Base-by-base conservation (phyloP, 345 rosid genomes). In the Syzygium oleosum region DNA sequence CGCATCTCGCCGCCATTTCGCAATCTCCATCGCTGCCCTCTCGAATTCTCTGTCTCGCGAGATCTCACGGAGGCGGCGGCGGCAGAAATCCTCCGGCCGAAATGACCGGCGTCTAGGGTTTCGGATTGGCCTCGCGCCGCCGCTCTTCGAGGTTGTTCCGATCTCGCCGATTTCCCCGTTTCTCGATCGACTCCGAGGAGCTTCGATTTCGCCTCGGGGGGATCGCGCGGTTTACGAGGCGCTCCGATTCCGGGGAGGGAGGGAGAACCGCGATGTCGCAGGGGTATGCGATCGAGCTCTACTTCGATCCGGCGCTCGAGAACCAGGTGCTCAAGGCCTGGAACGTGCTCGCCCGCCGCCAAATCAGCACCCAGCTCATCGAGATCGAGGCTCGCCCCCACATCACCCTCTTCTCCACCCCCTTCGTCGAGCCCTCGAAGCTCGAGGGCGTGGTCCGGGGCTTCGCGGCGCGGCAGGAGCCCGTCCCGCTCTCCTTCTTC, bases 301-400 rank as follows among this genome's bases (percentile, higher is more conserved):
- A 97, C 86, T 97, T 98, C 92, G 99, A 98, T 85, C 98, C 99
- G 1, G 98, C 99, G 2, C 97, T 97, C 5, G 99, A 98, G 87
- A 98, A 98, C 92, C 99, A 98, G 92, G 98, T 96, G 77, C 88
- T 96, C 89, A 97, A 98, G 93, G 97, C 99, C 73, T 98, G 99
- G 98, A 98, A 98, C 90, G 99, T 98, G 86, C 93, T 98, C 83
- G 99, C 99, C 79, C 98, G 98, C 85, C 99, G 99, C 58, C 99
- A 98, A 91, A 96, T 97, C 93, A 97, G 99, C 86, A 94, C 97
- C 63, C 97, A 97, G 53, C 92, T 98, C 88, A 97, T 98, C 88
- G 98, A 92, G 91, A 97, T 96, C 90, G 98, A 96, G 91, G 97
- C 99, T 34, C 96, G 99, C 21, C 99, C 99, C 4, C 98, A 95